Evolutionary conservation across 306 rosid species (phyloP).

Genomic region (Alnus glutinosa): DNA sequence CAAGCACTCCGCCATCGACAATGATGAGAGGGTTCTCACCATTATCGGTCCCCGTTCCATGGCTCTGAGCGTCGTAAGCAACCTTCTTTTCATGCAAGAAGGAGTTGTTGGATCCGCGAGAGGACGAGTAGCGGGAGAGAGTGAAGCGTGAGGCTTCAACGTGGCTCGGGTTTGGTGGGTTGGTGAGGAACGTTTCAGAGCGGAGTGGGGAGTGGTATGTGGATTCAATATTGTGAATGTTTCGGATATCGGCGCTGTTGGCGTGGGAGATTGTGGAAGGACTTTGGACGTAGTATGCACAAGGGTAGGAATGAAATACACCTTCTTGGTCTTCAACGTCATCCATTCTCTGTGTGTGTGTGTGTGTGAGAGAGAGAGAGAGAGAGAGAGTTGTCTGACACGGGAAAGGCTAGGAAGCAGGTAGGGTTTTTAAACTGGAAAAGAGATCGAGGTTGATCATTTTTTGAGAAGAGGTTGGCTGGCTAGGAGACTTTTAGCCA

Average conservation of each 20-base stretch:
- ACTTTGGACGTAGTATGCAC: slow-evolving; percentile 78
- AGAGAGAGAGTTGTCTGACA: slow-evolving; percentile 6
- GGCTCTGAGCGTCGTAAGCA: slow-evolving; percentile 55
- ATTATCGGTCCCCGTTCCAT: slow-evolving; percentile 43
- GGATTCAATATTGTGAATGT: slow-evolving; percentile 46
- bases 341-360: slow-evolving; percentile 14
- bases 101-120: slow-evolving; percentile 64
- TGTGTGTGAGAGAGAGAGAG: background rate
- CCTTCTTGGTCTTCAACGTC: slow-evolving; percentile 65
- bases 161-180: slow-evolving; percentile 30
- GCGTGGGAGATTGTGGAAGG: slow-evolving; percentile 79
- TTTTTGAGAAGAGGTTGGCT: slow-evolving; percentile 23
- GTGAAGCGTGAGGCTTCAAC: slow-evolving; percentile 40
- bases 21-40: slow-evolving; percentile 36
- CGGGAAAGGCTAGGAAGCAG: slow-evolving; percentile 23
- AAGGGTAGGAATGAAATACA: slow-evolving; percentile 56
- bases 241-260: slow-evolving; percentile 49
- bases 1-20: background rate
- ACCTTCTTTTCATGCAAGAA: slow-evolving; percentile 63
- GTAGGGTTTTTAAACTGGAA: slow-evolving; percentile 41
- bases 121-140: slow-evolving; percentile 66
- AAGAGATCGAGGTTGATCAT: slow-evolving; percentile 14
- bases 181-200: slow-evolving; percentile 31
- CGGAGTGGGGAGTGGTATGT: slow-evolving; percentile 44
- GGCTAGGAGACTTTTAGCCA: slow-evolving; percentile 3